phyloP scores from a whole-genome alignment of 1,139 yeast species.

The Taphrina deformans region DNA sequence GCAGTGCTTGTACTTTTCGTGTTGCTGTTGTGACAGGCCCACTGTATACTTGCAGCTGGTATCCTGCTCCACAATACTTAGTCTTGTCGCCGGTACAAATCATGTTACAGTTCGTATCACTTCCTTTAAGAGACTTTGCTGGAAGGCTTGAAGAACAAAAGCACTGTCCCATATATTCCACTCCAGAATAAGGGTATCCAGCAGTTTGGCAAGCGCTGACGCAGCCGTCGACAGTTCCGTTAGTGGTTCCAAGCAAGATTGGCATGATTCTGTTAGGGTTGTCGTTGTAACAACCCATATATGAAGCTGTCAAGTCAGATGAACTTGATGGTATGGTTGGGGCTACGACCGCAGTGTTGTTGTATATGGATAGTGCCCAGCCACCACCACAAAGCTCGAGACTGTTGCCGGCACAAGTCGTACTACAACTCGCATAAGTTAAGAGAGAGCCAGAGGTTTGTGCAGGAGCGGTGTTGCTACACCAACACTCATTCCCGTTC shows the following conservation, averaged over 20 bases:
- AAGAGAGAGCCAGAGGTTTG: background rate
- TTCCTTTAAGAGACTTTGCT: constrained; percentile 2
- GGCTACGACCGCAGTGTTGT: constrained; percentile 15
- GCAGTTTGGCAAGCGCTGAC: constrained; percentile 18
- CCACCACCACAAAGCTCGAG: constrained; percentile 31
- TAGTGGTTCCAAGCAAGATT: background rate
- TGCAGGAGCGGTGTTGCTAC: constrained; percentile 12
- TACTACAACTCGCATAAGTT: constrained; percentile 18
- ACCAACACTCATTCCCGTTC: constrained; percentile 34
- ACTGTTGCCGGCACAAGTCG: constrained; percentile 32
- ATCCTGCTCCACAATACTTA: constrained; percentile 32
- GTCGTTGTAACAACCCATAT: constrained; percentile 23
- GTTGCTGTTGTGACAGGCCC: background rate
- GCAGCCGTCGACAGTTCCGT: constrained; percentile 31
- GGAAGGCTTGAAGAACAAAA: constrained; percentile 30
- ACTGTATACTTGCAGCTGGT: constrained; percentile 27
- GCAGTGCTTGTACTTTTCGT: background rate
- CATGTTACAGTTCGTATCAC: constrained; percentile 16
- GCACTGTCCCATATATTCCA: constrained; percentile 33
- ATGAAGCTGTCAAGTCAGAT: constrained; percentile 8
- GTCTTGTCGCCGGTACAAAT: constrained; percentile 33
- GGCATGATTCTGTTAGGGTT: constrained; percentile 27
- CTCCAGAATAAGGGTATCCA: constrained; percentile 29
- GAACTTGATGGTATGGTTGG: constrained; percentile 19
- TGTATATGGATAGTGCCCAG: constrained; percentile 24